A percentile compares a stretch with the other conserved stretches of the same genome.
These are phyloP conservation scores for Bipolaris victoriae DNA, from an alignment of 2,329 filamentous ascomycete species.

Conservation along the genomic window DNA sequence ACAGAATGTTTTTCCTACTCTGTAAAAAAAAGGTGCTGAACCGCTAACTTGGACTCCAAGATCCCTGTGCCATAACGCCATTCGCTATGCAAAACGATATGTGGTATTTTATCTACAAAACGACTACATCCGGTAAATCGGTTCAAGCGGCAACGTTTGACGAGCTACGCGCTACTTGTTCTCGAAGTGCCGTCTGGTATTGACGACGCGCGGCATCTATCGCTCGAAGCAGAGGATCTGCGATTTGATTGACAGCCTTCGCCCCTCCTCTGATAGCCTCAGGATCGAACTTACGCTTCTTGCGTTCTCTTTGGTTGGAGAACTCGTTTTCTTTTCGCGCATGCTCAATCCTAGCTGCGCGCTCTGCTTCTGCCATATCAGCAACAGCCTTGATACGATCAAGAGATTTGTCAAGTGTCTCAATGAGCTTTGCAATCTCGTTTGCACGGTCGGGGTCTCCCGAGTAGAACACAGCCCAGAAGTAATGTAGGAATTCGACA, in stretches of 20 bases:
- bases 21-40: neutral
- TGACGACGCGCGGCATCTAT: constrained; percentile 72
- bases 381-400: constrained; percentile 82
- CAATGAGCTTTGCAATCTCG: constrained; percentile 81
- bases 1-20: neutral
- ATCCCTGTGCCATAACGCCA: constrained; percentile 25
- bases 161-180: constrained; percentile 53
- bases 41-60: neutral
- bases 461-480: constrained; percentile 91
- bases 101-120: neutral
- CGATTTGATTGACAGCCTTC: constrained; percentile 75
- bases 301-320: constrained; percentile 73
- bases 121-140: neutral
- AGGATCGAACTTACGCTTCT: constrained; percentile 72
- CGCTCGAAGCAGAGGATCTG: constrained; percentile 75
- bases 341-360: constrained; percentile 68
- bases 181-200: constrained; percentile 72
- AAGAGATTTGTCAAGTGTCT: constrained; percentile 78
- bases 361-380: constrained; percentile 76
- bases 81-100: constrained; percentile 41
- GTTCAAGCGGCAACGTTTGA: constrained; percentile 2
- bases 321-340: constrained; percentile 74
- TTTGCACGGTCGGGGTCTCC: constrained; percentile 80
- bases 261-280: constrained; percentile 75
- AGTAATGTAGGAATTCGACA: constrained; percentile 94